Conservation (phyloP, 495 filamentous ascomycete genomes). For the Monascus purpureus region DNA sequence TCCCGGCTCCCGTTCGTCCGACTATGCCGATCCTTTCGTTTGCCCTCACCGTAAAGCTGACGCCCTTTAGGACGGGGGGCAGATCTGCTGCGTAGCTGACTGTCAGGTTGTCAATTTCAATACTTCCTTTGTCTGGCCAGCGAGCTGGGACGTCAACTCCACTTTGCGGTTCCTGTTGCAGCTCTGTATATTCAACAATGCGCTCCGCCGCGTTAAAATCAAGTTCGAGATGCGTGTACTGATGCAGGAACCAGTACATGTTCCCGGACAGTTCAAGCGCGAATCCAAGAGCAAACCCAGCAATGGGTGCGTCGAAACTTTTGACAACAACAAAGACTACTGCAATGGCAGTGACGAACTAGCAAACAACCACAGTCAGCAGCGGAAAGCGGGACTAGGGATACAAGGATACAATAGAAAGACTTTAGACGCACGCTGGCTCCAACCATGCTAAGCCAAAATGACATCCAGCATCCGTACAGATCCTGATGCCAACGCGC, state of each 20-base stretch:
- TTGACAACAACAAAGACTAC: too few relatives aligned
- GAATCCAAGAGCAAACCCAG: too few relatives aligned
- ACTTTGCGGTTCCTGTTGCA: slow-evolving; percentile 43
- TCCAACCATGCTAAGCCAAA: too few relatives aligned
- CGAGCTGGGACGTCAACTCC: slow-evolving; percentile 41
- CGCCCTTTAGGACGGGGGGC: slow-evolving; percentile 50
- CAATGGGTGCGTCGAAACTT: too few relatives aligned
- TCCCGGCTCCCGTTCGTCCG: slow-evolving; percentile 61
- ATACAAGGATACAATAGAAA: too few relatives aligned
- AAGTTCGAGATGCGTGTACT: slow-evolving; percentile 38
- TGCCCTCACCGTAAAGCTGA: slow-evolving; percentile 44
- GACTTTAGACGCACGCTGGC: too few relatives aligned
- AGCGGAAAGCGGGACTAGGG: too few relatives aligned
- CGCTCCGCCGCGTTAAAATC: slow-evolving; percentile 67
- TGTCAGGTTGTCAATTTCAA: slow-evolving; percentile 50
- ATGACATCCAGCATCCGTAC: too few relatives aligned
- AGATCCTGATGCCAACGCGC: slow-evolving; percentile 52
- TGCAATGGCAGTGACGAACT: too few relatives aligned
- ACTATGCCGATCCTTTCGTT: slow-evolving; percentile 60
- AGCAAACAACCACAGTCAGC: too few relatives aligned
- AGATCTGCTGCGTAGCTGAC: slow-evolving; percentile 55
- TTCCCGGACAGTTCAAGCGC: too few relatives aligned
- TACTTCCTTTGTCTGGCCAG: slow-evolving; percentile 56
- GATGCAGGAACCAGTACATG: too few relatives aligned
- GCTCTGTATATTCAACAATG: slow-evolving; percentile 55